A percentile compares a stretch with the other conserved stretches of the same genome.
Evolutionary conservation across 176 grass and related monocot genomes (phyloP).

Genomic region (Oryza meyeriana): DNA sequence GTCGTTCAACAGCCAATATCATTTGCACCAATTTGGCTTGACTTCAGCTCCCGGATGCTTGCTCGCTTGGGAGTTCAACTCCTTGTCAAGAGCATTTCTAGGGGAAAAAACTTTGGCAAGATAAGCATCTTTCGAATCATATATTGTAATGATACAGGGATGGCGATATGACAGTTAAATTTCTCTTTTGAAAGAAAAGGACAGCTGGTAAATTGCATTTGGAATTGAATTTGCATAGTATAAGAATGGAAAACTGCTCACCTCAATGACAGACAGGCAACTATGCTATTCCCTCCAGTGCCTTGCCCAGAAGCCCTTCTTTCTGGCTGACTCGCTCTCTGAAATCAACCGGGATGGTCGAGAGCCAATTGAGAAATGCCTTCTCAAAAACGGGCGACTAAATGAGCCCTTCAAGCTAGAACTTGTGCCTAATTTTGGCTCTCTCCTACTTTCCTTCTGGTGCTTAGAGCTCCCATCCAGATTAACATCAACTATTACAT

Average conservation of each 20-base stretch:
- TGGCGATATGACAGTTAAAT: not conserved
- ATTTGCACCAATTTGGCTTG: not conserved
- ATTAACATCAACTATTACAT: slow-evolving; percentile 47
- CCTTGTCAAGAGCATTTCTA: slow-evolving; percentile 12
- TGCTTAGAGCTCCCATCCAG: slow-evolving; percentile 35
- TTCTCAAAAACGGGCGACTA: slow-evolving; percentile 57
- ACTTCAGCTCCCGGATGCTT: not conserved
- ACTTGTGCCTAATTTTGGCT: slow-evolving; percentile 43
- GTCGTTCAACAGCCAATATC: slow-evolving; percentile 16
- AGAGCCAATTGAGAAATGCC: slow-evolving; percentile 76
- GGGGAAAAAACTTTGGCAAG: not conserved
- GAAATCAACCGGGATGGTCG: slow-evolving; percentile 14
- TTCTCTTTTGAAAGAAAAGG: not conserved
- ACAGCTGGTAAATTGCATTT: not conserved
- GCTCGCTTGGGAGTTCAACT: slow-evolving; percentile 13
- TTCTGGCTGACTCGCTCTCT: slow-evolving; percentile 52
- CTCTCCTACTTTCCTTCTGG: slow-evolving; percentile 38
- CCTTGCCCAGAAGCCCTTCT: slow-evolving; percentile 82
- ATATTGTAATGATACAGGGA: not conserved
- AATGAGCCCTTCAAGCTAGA: slow-evolving; percentile 61
- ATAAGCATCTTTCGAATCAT: not conserved
- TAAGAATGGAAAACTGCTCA: slow-evolving; percentile 18
- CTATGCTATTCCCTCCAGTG: slow-evolving; percentile 52
- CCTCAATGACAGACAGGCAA: slow-evolving; percentile 5
- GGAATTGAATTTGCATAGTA: not conserved